A percentile compares a stretch with the other conserved stretches of the same genome.
These are phyloP conservation scores for Melanomma pulvis-pyrius DNA, from an alignment of 495 filamentous ascomycete species.

Conservation along the genomic window DNA sequence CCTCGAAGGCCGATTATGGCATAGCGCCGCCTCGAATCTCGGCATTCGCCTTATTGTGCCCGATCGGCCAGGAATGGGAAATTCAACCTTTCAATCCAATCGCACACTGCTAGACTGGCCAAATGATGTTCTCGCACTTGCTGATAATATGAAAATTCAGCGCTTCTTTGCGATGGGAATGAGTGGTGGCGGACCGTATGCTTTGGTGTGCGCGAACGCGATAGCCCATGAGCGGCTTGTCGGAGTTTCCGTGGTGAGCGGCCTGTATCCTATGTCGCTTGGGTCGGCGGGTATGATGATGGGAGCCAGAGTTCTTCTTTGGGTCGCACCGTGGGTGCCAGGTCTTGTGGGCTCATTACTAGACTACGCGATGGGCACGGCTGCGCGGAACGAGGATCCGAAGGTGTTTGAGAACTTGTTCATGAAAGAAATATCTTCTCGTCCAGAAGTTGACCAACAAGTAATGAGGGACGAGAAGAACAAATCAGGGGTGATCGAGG, in stretches of 20 bases:
- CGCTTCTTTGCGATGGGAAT: slow-evolving; percentile 19
- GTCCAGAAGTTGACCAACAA: background rate
- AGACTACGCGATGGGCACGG: slow-evolving; percentile 2
- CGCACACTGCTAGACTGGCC: slow-evolving; percentile 25
- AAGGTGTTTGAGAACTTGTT: slow-evolving; percentile 11
- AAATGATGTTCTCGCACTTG: slow-evolving; percentile 10
- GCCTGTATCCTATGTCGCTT: slow-evolving; percentile 6
- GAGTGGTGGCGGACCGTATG: slow-evolving; percentile 21
- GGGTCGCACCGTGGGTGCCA: slow-evolving; percentile 12
- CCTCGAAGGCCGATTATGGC: slow-evolving; percentile 13
- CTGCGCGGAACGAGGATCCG: slow-evolving; percentile 11
- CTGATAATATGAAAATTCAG: slow-evolving; percentile 9
- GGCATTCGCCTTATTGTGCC: slow-evolving; percentile 1
- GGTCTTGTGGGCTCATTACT: slow-evolving; percentile 1
- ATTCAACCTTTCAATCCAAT: slow-evolving; percentile 9
- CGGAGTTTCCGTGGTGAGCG: slow-evolving; percentile 1
- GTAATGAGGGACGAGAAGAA: slow-evolving; percentile 6
- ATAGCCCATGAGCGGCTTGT: slow-evolving; percentile 15
- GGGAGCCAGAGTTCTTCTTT: background rate
- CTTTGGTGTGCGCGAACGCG: slow-evolving; percentile 12
- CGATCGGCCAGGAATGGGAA: slow-evolving; percentile 10
- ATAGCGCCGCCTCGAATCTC: background rate
- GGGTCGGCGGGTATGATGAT: slow-evolving; percentile 7
- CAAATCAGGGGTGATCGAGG: slow-evolving; percentile 1
- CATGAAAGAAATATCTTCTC: background rate